These are phyloP conservation scores for Phaeophleospora eucalypticola DNA, from an alignment of 2,329 filamentous ascomycete species.

Conservation along the genomic window DNA sequence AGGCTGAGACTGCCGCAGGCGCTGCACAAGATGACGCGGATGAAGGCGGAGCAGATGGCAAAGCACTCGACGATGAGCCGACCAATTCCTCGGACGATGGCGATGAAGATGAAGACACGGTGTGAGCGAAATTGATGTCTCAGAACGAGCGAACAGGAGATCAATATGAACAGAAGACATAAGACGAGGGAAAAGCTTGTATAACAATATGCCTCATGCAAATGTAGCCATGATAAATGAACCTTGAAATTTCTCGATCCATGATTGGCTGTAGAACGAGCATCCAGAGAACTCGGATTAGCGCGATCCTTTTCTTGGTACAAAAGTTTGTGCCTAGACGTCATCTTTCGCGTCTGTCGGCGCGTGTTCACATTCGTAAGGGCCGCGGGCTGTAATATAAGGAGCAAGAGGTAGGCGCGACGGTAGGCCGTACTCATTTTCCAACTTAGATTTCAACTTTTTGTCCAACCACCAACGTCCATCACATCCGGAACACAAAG, in stretches of 20 bases:
- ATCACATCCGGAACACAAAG: no score
- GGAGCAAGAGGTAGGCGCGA: not conserved
- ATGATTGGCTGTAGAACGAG: not conserved
- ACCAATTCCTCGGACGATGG: conserved; percentile 15
- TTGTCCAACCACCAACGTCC: no score
- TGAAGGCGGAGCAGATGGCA: conserved; percentile 75
- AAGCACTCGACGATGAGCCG: conserved; percentile 53
- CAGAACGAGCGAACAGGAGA: not conserved
- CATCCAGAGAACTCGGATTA: not conserved
- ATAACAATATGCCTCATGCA: no score
- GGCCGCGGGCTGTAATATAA: not conserved
- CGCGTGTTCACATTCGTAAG: not conserved
- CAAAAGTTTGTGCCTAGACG: not conserved
- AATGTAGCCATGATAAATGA: no score
- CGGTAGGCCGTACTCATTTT: no score
- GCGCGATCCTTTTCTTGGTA: not conserved
- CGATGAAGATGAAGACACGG: not conserved
- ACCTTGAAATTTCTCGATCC: not conserved
- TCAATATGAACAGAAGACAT: not conserved
- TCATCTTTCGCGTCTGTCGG: not conserved
- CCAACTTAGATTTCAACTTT: no score
- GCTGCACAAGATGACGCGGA: conserved; percentile 67
- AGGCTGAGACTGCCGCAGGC: conserved; percentile 69
- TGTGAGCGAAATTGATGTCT: not conserved
- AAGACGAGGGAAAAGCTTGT: not conserved